These are phyloP conservation scores for Pleurotus ostreatus DNA, from an alignment of 768 basidiomycete genomes.

Conservation along the genomic window DNA sequence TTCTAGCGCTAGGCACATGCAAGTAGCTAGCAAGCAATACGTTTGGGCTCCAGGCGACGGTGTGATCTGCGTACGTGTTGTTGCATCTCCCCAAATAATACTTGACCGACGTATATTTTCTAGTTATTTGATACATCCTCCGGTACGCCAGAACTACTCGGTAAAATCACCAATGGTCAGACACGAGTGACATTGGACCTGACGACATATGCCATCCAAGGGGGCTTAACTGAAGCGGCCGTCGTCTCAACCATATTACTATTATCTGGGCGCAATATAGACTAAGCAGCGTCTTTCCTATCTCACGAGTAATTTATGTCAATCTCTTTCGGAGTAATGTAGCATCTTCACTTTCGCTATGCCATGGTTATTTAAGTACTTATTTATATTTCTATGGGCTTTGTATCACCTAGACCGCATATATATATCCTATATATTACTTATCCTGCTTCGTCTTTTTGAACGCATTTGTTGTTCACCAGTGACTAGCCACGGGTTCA, in stretches of 20 bases:
- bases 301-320: not conserved
- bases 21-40: conserved; percentile 31
- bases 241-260: conserved; percentile 44
- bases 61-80: conserved; percentile 19
- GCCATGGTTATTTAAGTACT: no score
- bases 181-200: conserved; percentile 38
- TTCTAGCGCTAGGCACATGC: conserved; percentile 35
- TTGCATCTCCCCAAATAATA: not conserved
- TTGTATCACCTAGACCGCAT: no score
- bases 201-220: conserved; percentile 40
- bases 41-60: conserved; percentile 31
- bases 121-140: conserved; percentile 8
- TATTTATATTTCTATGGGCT: no score
- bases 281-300: conserved; percentile 20
- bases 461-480: no score
- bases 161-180: conserved; percentile 33
- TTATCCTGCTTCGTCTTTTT: no score
- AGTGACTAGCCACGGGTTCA: no score
- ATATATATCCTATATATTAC: no score
- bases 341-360: not conserved
- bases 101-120: conserved; percentile 15
- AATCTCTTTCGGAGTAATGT: not conserved
- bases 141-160: conserved; percentile 13
- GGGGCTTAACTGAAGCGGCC: conserved; percentile 40
- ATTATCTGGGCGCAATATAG: conserved; percentile 45